Percentiles rank a stretch among this genome's conserved stretches.
Evolutionary conservation across 805 yeast genomes (phyloP).

Genomic region (Candida arabinofermentans): DNA sequence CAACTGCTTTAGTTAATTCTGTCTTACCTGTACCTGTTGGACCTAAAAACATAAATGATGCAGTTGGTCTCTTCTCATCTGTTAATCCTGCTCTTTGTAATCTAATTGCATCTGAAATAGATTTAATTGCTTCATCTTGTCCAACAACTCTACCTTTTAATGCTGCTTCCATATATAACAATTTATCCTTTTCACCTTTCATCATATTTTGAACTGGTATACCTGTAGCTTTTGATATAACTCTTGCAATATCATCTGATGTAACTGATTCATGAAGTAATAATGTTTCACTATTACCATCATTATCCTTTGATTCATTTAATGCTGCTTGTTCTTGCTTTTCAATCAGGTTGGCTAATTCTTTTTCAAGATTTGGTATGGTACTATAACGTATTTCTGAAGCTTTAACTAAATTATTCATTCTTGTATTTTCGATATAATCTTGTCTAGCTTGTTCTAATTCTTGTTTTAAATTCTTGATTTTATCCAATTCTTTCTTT

Average conservation of each 20-base stretch:
- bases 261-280: constrained; percentile 93
- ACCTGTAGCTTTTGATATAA: constrained; percentile 91
- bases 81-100: constrained; percentile 96
- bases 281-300: constrained; percentile 32
- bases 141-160: constrained; percentile 81
- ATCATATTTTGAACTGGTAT: constrained; percentile 87
- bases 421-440: constrained; percentile 76
- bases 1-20: constrained; percentile 87
- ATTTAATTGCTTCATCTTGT: constrained; percentile 89
- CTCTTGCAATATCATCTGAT: constrained; percentile 89
- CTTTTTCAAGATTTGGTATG: constrained; percentile 73
- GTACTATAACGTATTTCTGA: constrained; percentile 84
- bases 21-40: constrained; percentile 99
- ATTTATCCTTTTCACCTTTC: constrained; percentile 92
- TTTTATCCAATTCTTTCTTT: constrained; percentile 65
- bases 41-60: constrained; percentile 93
- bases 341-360: constrained; percentile 45
- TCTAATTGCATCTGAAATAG: constrained; percentile 91
- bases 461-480: constrained; percentile 76
- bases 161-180: constrained; percentile 80
- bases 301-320: constrained; percentile 29
- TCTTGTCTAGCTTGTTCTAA: constrained; percentile 82
- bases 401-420: constrained; percentile 82
- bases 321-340: constrained; percentile 20
- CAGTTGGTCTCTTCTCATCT: constrained; percentile 91